A percentile compares a stretch with the other conserved stretches of the same genome.
These are phyloP conservation scores for Phytophthora chlamydospora DNA, from an alignment of 352 stramenopile genomes.

Conservation along the genomic window DNA sequence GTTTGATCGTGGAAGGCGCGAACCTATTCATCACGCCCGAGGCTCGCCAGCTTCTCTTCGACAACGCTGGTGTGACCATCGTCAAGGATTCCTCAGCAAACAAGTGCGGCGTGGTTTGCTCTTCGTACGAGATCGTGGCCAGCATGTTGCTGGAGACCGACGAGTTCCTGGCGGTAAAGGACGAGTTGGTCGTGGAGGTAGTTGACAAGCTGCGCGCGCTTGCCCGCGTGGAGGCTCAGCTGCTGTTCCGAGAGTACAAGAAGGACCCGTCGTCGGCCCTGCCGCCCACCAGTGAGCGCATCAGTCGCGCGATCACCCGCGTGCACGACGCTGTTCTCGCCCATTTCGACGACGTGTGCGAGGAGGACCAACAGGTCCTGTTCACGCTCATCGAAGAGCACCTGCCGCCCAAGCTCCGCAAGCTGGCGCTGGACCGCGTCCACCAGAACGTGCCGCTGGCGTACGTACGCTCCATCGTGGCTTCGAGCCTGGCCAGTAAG, in stretches of 20 bases:
- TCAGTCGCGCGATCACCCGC: conserved; percentile 95
- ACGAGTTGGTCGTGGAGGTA: conserved; percentile 93
- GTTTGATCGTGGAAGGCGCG: conserved; percentile 85
- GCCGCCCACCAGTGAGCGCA: conserved; percentile 94
- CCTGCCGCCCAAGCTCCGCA: conserved; percentile 93
- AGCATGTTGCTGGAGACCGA: conserved; percentile 97
- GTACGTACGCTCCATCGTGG: conserved; percentile 97
- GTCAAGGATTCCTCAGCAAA: conserved; percentile 97
- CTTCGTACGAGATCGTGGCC: conserved; percentile 86
- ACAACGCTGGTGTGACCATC: conserved; percentile 96
- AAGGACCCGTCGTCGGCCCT: conserved; percentile 84
- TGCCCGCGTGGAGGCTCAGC: conserved; percentile 94
- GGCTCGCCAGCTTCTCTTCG: conserved; percentile 91
- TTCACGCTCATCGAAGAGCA: conserved; percentile 91
- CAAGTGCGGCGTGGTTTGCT: conserved; percentile 89
- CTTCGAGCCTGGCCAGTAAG: conserved; percentile 95
- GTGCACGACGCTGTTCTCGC: conserved; percentile 94
- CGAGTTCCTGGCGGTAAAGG: conserved; percentile 97
- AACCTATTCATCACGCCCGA: conserved; percentile 89
- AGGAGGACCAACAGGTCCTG: conserved; percentile 79
- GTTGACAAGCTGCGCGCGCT: conserved; percentile 94
- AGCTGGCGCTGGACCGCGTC: conserved; percentile 94
- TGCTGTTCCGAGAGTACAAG: conserved; percentile 98
- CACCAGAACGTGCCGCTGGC: conserved; percentile 92
- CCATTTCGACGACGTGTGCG: conserved; percentile 92